Percentiles rank a stretch among this genome's conserved stretches.
These are phyloP conservation scores for Tilletiaria anomala DNA, from an alignment of 1,284 basidiomycete species.

Conservation along the genomic window DNA sequence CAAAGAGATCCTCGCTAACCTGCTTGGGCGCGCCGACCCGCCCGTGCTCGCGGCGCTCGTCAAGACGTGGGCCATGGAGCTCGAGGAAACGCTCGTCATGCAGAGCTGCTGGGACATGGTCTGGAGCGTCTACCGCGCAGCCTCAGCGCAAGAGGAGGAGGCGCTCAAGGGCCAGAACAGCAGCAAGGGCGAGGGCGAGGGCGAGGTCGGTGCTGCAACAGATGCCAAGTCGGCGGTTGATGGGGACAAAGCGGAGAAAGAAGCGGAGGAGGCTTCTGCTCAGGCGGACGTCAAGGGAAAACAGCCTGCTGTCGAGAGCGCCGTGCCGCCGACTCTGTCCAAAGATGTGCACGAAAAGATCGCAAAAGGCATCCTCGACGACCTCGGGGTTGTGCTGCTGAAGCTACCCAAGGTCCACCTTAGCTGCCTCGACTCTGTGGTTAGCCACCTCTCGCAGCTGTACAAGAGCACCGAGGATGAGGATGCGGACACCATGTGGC, in stretches of 20 bases:
- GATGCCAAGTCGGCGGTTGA: background rate
- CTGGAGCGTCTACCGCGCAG: constrained; percentile 27
- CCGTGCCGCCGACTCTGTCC: constrained; percentile 50
- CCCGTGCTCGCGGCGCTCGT: constrained; percentile 68
- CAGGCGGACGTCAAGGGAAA: background rate
- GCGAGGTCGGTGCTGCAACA: background rate
- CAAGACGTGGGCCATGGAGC: constrained; percentile 55
- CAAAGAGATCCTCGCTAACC: constrained; percentile 39
- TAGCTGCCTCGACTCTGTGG: constrained; percentile 61
- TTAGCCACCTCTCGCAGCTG: constrained; percentile 65
- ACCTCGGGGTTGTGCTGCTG: constrained; percentile 54
- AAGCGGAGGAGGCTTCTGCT: constrained; percentile 1
- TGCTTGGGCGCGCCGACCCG: constrained; percentile 62
- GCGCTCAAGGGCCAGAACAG: constrained; percentile 10
- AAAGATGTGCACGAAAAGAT: constrained; percentile 46
- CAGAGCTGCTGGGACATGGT: constrained; percentile 29
- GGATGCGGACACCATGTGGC: constrained; percentile 59
- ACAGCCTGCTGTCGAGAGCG: constrained; percentile 1
- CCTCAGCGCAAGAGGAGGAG: constrained; percentile 20
- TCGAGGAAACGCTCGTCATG: constrained; percentile 21
- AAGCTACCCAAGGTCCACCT: constrained; percentile 67
- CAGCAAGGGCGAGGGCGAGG: constrained; percentile 2
- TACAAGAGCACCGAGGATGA: constrained; percentile 51
- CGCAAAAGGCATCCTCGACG: constrained; percentile 49
- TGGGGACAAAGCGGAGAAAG: background rate